A percentile compares a stretch with the other conserved stretches of the same genome.
phyloP scores from a whole-genome alignment of 2,329 filamentous ascomycete species.

The Podosphaera xanthii region DNA sequence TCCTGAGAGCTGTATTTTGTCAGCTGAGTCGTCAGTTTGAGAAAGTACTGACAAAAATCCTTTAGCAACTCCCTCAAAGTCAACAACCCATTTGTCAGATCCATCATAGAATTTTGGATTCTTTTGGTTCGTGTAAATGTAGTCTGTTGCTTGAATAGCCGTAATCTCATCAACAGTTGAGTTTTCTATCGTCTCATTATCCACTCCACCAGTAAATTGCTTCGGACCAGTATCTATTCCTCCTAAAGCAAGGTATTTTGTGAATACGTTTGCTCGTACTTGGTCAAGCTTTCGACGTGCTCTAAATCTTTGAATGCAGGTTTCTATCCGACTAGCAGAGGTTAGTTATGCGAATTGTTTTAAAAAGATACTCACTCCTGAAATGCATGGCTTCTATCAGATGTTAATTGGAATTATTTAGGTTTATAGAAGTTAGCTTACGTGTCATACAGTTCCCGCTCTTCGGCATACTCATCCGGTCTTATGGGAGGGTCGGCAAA shows the following conservation, averaged over 20 bases:
- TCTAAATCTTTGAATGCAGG: constrained; percentile 64
- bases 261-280: constrained; percentile 41
- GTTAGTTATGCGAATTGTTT: constrained; percentile 4
- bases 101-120: constrained; percentile 27
- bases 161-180: constrained; percentile 42
- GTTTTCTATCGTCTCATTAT: constrained; percentile 34
- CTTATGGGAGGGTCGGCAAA: constrained; percentile 63
- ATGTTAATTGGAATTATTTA: constrained; percentile 9
- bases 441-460: constrained; percentile 44
- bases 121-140: constrained; percentile 22
- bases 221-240: constrained; percentile 43
- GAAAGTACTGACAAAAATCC: constrained; percentile 47
- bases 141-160: constrained; percentile 37
- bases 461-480: constrained; percentile 38
- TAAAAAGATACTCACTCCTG: constrained; percentile 23
- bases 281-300: constrained; percentile 50
- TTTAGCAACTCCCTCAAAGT: constrained; percentile 56
- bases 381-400: constrained; percentile 27
- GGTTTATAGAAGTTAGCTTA: constrained; percentile 20
- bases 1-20: constrained; percentile 25
- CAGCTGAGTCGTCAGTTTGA: constrained; percentile 2
- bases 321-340: constrained; percentile 43
- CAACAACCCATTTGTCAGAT: constrained; percentile 44
- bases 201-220: constrained; percentile 37
- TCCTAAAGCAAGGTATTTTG: constrained; percentile 62